phyloP scores from a whole-genome alignment of 352 stramenopile species.

The Globisporangium cystogenes region DNA sequence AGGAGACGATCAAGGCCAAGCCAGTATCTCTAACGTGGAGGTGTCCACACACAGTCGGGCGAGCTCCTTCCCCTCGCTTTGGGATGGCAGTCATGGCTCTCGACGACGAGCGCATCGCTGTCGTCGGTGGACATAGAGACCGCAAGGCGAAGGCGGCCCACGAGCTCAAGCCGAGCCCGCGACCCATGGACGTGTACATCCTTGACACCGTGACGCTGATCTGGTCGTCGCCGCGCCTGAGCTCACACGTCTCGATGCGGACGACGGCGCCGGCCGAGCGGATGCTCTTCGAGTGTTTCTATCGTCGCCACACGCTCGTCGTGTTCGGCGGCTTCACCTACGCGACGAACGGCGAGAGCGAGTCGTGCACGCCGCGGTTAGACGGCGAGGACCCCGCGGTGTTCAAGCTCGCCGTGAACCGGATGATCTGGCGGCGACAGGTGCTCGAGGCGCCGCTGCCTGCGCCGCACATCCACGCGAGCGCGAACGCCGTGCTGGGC shows the following conservation, averaged over 20 bases:
- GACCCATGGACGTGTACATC: conserved; percentile 35
- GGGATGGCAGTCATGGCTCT: conserved; percentile 37
- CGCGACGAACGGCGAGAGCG: conserved; percentile 28
- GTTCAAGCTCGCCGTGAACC: conserved; percentile 55
- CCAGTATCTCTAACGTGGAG: conserved; percentile 20
- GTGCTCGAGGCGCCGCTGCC: conserved; percentile 4
- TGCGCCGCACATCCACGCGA: conserved; percentile 22
- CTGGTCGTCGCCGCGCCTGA: conserved; percentile 42
- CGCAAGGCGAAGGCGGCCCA: conserved; percentile 7
- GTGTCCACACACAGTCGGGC: conserved; percentile 38
- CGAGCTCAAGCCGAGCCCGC: conserved; percentile 7
- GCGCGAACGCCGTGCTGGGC: conserved; percentile 28
- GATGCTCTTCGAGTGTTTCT: conserved; percentile 49
- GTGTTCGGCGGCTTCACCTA: conserved; percentile 50
- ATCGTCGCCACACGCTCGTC: conserved; percentile 26
- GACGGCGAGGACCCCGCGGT: conserved; percentile 20
- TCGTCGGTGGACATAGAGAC: conserved; percentile 23
- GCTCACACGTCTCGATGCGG: conserved; percentile 25
- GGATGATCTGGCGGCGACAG: conserved; percentile 69
- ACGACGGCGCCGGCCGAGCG: conserved; percentile 25
- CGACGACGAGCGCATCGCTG: conserved; percentile 32
- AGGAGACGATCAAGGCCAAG: neutral
- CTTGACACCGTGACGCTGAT: conserved; percentile 39
- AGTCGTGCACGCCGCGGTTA: conserved; percentile 23
- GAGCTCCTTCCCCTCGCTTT: conserved; percentile 40